A percentile compares a stretch with the other conserved stretches of the same genome.
Conservation (phyloP, 805 yeast species). For the Starmerella geochares region DNA sequence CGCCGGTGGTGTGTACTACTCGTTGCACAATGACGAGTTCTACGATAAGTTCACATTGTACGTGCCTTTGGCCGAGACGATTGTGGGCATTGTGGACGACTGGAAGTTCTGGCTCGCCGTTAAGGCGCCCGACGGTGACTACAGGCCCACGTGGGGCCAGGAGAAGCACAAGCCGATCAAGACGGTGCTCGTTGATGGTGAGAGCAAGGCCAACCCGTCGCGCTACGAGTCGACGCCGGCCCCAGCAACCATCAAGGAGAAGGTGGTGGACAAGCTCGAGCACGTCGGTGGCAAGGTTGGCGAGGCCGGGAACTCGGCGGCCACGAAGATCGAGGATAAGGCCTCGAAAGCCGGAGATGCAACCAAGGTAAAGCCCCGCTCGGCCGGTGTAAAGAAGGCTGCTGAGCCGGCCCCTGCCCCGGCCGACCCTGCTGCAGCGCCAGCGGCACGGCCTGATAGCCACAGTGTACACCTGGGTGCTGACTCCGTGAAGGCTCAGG, state of each 20-base stretch:
- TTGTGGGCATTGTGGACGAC: constrained; percentile 44
- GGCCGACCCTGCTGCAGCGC: neutral
- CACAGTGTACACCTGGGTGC: constrained; percentile 10
- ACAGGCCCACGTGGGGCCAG: constrained; percentile 5
- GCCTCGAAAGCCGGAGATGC: constrained; percentile 10
- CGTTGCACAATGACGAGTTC: constrained; percentile 48
- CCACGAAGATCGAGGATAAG: neutral
- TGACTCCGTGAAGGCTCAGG: constrained; percentile 25
- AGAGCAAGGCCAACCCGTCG: constrained; percentile 12
- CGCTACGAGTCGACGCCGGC: neutral
- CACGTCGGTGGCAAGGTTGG: constrained; percentile 1
- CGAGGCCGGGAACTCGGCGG: neutral
- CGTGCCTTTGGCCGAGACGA: constrained; percentile 53
- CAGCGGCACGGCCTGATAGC: constrained; percentile 14
- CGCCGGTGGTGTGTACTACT: constrained; percentile 50
- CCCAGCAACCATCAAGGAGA: constrained; percentile 2
- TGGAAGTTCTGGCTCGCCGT: constrained; percentile 26
- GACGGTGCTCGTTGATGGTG: constrained; percentile 18
- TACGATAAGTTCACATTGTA: constrained; percentile 53
- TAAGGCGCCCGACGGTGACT: constrained; percentile 15
- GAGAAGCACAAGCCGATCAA: constrained; percentile 6
- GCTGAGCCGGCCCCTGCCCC: neutral
- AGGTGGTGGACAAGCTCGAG: neutral
- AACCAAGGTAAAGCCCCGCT: constrained; percentile 2
- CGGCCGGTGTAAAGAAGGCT: too few relatives aligned